These are phyloP conservation scores for Helenozyma rhizophorensis DNA, from an alignment of 805 yeast genomes.

Conservation along the genomic window DNA sequence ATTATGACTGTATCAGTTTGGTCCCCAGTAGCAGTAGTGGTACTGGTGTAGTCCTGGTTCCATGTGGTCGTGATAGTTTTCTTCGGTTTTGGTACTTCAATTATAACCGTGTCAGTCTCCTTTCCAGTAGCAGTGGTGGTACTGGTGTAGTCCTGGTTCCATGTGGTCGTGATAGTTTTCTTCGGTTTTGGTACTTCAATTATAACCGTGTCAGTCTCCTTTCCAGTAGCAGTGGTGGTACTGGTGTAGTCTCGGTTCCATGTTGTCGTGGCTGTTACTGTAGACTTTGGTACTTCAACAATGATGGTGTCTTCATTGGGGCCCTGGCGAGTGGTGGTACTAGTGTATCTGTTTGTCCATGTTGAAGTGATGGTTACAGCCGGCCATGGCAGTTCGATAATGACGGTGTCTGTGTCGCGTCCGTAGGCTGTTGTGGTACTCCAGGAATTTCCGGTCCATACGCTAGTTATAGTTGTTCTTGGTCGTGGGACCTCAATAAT, in stretches of 20 bases:
- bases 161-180: not conserved
- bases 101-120: too few species aligned
- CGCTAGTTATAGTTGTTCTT: not conserved
- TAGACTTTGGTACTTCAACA: too few species aligned
- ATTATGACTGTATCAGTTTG: constrained; percentile 5
- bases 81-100: too few species aligned
- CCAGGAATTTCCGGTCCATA: too few species aligned
- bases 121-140: too few species aligned
- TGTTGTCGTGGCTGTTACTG: not conserved
- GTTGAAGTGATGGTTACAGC: constrained; percentile 5
- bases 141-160: too few species aligned
- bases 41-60: constrained; percentile 5
- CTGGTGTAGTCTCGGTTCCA: constrained; percentile 5
- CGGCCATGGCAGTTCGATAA: constrained; percentile 6
- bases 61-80: not conserved
- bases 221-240: too few species aligned
- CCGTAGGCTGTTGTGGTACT: constrained; percentile 1
- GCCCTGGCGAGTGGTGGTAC: too few species aligned
- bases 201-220: not conserved
- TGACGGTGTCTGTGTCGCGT: constrained; percentile 6
- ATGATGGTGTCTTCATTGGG: too few species aligned
- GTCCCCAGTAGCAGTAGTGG: not conserved
- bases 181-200: not conserved
- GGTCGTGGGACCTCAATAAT: not conserved
- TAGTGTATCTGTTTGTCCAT: constrained; percentile 1